Evolutionary conservation across 441 rosid species (phyloP).

Genomic region (Adansonia gregorii): DNA sequence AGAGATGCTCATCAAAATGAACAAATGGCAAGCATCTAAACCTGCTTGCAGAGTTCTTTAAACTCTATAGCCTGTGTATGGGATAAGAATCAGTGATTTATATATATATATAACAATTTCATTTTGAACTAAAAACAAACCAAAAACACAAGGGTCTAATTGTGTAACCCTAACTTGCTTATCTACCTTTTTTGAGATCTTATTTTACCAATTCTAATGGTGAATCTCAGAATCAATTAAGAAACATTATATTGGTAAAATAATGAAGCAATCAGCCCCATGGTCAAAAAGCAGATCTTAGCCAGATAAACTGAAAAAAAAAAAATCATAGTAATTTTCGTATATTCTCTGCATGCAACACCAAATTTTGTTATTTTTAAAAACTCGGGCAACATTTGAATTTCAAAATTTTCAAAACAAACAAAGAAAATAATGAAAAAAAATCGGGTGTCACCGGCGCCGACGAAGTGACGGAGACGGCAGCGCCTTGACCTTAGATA

Average conservation of each 20-base stretch:
- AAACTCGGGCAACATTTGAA: neutral
- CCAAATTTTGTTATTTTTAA: neutral
- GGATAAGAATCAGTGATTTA: neutral
- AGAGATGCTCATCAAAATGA: neutral
- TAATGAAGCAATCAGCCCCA: neutral
- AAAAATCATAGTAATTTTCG: neutral
- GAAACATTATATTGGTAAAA: neutral
- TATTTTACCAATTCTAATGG: neutral
- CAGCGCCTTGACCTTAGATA: neutral
- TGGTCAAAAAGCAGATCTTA: neutral
- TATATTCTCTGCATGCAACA: neutral
- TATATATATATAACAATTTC: neutral
- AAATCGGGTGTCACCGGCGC: neutral
- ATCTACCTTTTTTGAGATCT: neutral
- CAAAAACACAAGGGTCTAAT: neutral
- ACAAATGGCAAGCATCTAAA: neutral
- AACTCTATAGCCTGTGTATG: neutral
- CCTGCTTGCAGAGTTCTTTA: neutral
- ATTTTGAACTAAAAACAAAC: neutral
- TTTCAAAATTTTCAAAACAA: neutral
- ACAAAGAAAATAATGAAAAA: neutral
- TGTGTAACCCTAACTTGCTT: neutral
- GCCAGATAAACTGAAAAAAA: neutral
- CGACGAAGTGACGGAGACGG: neutral
- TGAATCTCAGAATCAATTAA: constrained; percentile 12